A percentile compares a stretch with the other conserved stretches of the same genome.
Evolutionary conservation across 768 basidiomycete genomes (phyloP).

Genomic region (Hemileccinum rubropunctum): DNA sequence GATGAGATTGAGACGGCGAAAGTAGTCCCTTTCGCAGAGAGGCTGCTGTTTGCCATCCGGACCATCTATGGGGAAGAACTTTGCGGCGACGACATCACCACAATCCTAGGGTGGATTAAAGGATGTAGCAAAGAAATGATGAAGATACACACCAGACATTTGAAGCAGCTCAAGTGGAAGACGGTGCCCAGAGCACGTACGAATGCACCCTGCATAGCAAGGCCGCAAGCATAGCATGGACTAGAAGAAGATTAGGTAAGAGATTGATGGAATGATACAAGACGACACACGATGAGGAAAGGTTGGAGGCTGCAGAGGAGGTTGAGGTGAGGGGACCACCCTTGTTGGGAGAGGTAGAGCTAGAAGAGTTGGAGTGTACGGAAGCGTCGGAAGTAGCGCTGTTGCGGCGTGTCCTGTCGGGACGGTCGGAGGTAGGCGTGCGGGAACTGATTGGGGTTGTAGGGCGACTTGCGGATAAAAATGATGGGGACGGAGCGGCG

Average conservation of each 20-base stretch:
- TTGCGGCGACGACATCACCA: slow-evolving; percentile 92
- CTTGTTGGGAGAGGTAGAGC: slow-evolving; percentile 36
- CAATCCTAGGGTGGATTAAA: slow-evolving; percentile 67
- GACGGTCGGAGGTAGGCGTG: slow-evolving; percentile 53
- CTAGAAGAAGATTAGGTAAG: slow-evolving; percentile 32
- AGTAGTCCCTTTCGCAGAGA: slow-evolving; percentile 98
- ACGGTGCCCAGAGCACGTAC: slow-evolving; percentile 92
- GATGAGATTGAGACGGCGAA: slow-evolving; percentile 91
- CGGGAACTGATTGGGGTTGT: slow-evolving; percentile 53
- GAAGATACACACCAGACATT: slow-evolving; percentile 75
- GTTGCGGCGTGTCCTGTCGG: slow-evolving; percentile 44
- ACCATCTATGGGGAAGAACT: slow-evolving; percentile 98
- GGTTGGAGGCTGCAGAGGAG: slow-evolving; percentile 51
- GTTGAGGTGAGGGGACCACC: slow-evolving; percentile 50
- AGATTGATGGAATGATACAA: slow-evolving; percentile 6
- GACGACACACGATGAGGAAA: slow-evolving; percentile 57
- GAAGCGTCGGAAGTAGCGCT: slow-evolving; percentile 53
- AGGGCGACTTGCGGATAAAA: slow-evolving; percentile 52
- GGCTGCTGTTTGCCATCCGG: slow-evolving; percentile 86
- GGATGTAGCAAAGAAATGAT: background rate
- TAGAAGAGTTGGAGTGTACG: slow-evolving; percentile 53
- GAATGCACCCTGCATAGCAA: slow-evolving; percentile 91
- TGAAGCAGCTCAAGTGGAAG: slow-evolving; percentile 97
- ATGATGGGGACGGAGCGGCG: slow-evolving; percentile 39
- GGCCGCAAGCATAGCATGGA: slow-evolving; percentile 74